Percentiles rank a stretch among this genome's conserved stretches.
Conservation (phyloP, 2,329 filamentous ascomycete genomes). For the Cordyceps cateniannulata region DNA sequence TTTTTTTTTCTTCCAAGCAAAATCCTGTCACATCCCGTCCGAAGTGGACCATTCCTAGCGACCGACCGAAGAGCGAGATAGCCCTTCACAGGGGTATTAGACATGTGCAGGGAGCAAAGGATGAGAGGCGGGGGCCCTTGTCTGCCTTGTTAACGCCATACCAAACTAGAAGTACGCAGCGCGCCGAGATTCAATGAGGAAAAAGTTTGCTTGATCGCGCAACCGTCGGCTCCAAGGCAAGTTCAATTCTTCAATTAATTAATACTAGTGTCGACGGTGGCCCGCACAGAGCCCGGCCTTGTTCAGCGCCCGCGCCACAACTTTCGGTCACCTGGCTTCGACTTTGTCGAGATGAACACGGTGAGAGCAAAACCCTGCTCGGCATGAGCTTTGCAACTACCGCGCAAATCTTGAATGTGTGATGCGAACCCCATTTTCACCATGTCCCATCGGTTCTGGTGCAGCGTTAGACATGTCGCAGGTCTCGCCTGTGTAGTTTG, state of each 20-base stretch:
- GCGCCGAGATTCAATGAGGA: neutral
- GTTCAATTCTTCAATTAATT: neutral
- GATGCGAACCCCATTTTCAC: neutral
- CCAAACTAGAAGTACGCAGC: neutral
- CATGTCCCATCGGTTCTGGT: neutral
- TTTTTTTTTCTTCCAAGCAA: neutral
- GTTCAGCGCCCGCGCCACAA: neutral
- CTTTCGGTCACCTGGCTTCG: neutral
- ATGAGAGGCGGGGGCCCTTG: neutral
- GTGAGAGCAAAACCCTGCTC: neutral
- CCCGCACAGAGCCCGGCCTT: neutral
- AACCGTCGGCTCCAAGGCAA: neutral
- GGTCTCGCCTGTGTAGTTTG: slow-evolving; percentile 4
- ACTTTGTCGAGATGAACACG: neutral
- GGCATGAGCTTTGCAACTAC: neutral
- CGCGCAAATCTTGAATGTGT: too few relatives aligned
- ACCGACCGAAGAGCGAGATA: neutral
- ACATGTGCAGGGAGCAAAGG: neutral
- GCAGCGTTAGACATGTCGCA: slow-evolving; percentile 12
- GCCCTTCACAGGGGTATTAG: too few relatives aligned
- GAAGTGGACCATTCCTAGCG: slow-evolving; percentile 5
- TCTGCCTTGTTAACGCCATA: neutral
- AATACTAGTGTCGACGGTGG: neutral
- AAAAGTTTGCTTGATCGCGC: neutral
- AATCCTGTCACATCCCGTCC: slow-evolving; percentile 7